These are phyloP conservation scores for Boletus sensibilis DNA, from an alignment of 768 basidiomycete species.

Conservation along the genomic window DNA sequence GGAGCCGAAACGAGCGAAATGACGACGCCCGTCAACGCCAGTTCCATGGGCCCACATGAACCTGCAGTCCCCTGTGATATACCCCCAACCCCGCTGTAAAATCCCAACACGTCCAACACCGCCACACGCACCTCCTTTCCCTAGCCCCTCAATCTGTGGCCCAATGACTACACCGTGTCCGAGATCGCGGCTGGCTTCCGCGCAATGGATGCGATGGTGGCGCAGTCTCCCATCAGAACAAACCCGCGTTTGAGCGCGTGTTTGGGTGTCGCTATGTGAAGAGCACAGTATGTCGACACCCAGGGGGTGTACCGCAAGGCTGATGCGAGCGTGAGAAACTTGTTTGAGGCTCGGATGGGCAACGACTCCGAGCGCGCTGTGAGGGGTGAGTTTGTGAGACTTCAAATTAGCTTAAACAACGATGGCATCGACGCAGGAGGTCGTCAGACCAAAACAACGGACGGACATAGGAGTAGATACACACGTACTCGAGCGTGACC, in stretches of 20 bases:
- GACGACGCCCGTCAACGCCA: constrained; percentile 10
- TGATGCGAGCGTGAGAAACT: constrained; percentile 41
- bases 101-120: constrained; percentile 23
- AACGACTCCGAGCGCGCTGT: constrained; percentile 53
- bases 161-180: constrained; percentile 70
- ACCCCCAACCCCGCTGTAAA: constrained; percentile 21
- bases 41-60: constrained; percentile 14
- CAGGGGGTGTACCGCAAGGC: constrained; percentile 67
- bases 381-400: constrained; percentile 68
- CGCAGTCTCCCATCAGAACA: constrained; percentile 46
- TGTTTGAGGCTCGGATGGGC: constrained; percentile 58
- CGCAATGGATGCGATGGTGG: constrained; percentile 41
- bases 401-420: constrained; percentile 59
- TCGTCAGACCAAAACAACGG: not conserved
- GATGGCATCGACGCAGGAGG: not conserved
- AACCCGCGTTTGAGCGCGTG: constrained; percentile 65
- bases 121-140: constrained; percentile 37
- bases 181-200: constrained; percentile 63
- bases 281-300: constrained; percentile 67
- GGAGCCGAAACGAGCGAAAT: constrained; percentile 17
- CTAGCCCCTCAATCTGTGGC: constrained; percentile 68
- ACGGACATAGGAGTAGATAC: not conserved
- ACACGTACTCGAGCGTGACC: constrained; percentile 72
- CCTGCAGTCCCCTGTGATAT: constrained; percentile 21
- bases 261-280: constrained; percentile 73